These are phyloP conservation scores for Kwoniella mangroviensis DNA, from an alignment of 768 basidiomycete genomes.

Conservation along the genomic window DNA sequence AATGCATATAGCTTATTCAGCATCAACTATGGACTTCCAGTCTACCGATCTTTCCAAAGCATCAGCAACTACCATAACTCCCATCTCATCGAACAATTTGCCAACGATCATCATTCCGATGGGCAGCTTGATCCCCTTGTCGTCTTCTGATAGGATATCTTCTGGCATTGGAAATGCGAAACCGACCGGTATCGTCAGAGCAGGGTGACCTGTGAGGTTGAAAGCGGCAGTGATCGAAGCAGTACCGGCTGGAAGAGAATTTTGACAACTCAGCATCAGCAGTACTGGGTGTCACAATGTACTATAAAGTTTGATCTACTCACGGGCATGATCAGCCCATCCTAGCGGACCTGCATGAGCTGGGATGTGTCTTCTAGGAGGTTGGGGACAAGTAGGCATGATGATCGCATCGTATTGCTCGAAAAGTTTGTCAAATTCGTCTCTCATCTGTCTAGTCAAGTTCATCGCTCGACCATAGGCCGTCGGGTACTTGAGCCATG, in stretches of 20 bases:
- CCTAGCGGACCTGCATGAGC: slow-evolving; percentile 49
- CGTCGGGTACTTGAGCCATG: not conserved
- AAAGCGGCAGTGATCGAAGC: slow-evolving; percentile 46
- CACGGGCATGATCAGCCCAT: slow-evolving; percentile 22
- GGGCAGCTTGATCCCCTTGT: no score
- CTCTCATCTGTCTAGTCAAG: slow-evolving; percentile 57
- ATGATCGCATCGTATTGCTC: slow-evolving; percentile 56
- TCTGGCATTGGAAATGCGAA: slow-evolving; percentile 58
- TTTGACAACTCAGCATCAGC: not conserved
- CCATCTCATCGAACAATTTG: no score
- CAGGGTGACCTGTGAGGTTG: slow-evolving; percentile 59
- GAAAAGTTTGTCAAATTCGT: slow-evolving; percentile 57
- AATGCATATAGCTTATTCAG: no score
- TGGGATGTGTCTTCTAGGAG: slow-evolving; percentile 53
- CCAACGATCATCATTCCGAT: no score
- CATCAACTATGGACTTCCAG: no score
- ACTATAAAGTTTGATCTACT: slow-evolving; percentile 1
- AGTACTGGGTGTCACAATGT: not conserved
- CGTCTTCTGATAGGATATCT: slow-evolving; percentile 36
- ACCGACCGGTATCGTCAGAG: slow-evolving; percentile 61
- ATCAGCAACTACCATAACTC: no score
- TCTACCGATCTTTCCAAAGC: no score
- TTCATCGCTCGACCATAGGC: slow-evolving; percentile 59
- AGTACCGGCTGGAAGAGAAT: slow-evolving; percentile 29
- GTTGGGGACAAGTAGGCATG: slow-evolving; percentile 59